Conservation (phyloP, 2,329 filamentous ascomycete genomes). For the Chaetomium globosum region DNA sequence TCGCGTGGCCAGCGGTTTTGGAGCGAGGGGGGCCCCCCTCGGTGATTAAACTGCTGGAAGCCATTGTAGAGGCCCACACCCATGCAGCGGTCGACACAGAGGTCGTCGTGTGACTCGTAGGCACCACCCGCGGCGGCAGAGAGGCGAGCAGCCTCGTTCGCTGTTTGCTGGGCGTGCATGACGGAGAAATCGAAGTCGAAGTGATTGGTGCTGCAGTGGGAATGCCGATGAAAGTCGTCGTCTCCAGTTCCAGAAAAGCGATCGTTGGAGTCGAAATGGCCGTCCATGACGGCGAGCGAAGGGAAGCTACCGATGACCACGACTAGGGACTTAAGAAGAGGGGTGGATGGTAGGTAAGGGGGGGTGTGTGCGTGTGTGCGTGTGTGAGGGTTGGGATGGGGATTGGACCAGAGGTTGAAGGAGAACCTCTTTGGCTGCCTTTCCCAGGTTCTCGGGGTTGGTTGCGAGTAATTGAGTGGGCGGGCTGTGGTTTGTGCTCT, state of each 20-base stretch:
- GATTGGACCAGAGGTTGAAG: not conserved
- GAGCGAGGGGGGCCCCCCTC: conserved; percentile 26
- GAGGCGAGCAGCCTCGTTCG: conserved; percentile 19
- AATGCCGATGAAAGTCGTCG: conserved; percentile 28
- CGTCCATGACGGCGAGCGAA: conserved; percentile 18
- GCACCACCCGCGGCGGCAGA: conserved; percentile 12
- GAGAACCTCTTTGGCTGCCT: not conserved
- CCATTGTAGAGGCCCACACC: conserved; percentile 38
- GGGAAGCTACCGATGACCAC: not conserved
- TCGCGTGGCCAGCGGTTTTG: conserved; percentile 31
- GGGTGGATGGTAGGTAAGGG: not conserved
- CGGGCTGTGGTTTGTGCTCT: not conserved
- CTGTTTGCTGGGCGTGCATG: conserved; percentile 25
- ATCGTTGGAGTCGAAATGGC: conserved; percentile 13
- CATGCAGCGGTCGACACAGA: conserved; percentile 36
- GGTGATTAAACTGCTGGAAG: conserved; percentile 37
- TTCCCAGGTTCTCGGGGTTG: too few relatives aligned
- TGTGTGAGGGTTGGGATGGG: not conserved
- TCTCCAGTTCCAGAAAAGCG: conserved; percentile 20
- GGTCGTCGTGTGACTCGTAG: conserved; percentile 37
- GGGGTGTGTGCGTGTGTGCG: not conserved
- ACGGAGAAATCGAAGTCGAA: conserved; percentile 28
- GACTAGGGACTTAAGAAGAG: not conserved
- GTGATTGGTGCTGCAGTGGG: conserved; percentile 27
- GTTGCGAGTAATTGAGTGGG: conserved; percentile 16